Percentiles rank a stretch among this genome's conserved stretches.
Conservation (phyloP, 306 rosid species). For the Mimosa pudica region DNA sequence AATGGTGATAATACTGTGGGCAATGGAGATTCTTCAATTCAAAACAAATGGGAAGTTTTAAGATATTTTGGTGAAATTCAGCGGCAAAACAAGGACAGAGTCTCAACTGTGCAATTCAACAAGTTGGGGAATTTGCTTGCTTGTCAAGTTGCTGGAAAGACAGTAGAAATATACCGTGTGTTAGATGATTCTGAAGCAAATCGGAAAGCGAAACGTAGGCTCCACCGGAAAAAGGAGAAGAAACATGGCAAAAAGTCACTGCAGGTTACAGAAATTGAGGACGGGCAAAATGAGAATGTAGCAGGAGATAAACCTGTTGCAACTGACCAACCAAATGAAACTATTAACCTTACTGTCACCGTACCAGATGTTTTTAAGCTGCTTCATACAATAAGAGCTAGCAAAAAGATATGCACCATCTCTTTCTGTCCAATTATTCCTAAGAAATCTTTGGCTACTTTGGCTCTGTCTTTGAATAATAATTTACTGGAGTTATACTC, state of each 20-base stretch:
- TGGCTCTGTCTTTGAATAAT: constrained; percentile 89
- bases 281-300: constrained; percentile 43
- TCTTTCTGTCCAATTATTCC: constrained; percentile 76
- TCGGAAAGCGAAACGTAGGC: constrained; percentile 84
- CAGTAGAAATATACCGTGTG: constrained; percentile 73
- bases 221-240: constrained; percentile 82
- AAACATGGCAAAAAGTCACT: constrained; percentile 59
- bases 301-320: constrained; percentile 37
- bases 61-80: constrained; percentile 83
- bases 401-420: constrained; percentile 89
- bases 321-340: constrained; percentile 28
- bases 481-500: constrained; percentile 80
- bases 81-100: constrained; percentile 85
- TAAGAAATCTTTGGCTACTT: constrained; percentile 69
- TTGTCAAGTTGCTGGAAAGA: constrained; percentile 92
- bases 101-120: constrained; percentile 77
- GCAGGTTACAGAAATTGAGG: constrained; percentile 52
- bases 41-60: constrained; percentile 79
- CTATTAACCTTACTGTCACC: constrained; percentile 44
- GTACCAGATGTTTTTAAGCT: constrained; percentile 81
- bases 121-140: constrained; percentile 84
- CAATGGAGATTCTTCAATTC: constrained; percentile 44
- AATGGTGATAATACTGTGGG: constrained; percentile 37
- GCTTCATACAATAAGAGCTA: constrained; percentile 78
- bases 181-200: constrained; percentile 84